These are phyloP conservation scores for Pilasporangium apinafurcum DNA, from an alignment of 352 stramenopile genomes.

Conservation along the genomic window DNA sequence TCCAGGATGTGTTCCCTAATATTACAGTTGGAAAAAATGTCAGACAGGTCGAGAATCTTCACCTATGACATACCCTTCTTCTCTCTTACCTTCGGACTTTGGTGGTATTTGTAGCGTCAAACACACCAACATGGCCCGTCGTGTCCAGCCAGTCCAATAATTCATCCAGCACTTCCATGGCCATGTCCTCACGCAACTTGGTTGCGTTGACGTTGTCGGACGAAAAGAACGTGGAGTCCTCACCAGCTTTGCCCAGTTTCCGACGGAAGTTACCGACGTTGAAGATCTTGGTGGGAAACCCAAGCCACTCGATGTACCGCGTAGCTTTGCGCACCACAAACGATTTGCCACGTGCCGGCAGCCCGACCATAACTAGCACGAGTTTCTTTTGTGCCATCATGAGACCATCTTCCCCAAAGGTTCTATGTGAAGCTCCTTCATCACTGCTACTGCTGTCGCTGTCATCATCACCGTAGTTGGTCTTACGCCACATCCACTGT, in stretches of 20 bases:
- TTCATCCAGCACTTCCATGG: constrained; percentile 80
- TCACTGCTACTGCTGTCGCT: constrained; percentile 18
- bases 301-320: constrained; percentile 92
- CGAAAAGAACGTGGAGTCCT: constrained; percentile 90
- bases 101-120: constrained; percentile 96
- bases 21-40: constrained; percentile 1
- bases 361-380: constrained; percentile 91
- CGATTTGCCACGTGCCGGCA: constrained; percentile 93
- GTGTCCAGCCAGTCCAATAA: constrained; percentile 90
- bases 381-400: constrained; percentile 82
- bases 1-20: constrained; percentile 48
- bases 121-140: constrained; percentile 90
- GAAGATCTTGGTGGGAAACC: constrained; percentile 89
- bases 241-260: constrained; percentile 55
- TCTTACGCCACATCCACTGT: constrained; percentile 74
- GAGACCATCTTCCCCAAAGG: constrained; percentile 40
- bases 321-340: constrained; percentile 93
- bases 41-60: neutral
- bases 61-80: constrained; percentile 2
- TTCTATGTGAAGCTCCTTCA: constrained; percentile 7
- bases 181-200: constrained; percentile 84
- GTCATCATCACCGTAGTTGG: constrained; percentile 12
- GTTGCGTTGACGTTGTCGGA: constrained; percentile 80
- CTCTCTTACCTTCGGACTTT: constrained; percentile 36
- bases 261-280: constrained; percentile 94